Conservation (phyloP, 345 rosid species). For the Populus ilicifolia region DNA sequence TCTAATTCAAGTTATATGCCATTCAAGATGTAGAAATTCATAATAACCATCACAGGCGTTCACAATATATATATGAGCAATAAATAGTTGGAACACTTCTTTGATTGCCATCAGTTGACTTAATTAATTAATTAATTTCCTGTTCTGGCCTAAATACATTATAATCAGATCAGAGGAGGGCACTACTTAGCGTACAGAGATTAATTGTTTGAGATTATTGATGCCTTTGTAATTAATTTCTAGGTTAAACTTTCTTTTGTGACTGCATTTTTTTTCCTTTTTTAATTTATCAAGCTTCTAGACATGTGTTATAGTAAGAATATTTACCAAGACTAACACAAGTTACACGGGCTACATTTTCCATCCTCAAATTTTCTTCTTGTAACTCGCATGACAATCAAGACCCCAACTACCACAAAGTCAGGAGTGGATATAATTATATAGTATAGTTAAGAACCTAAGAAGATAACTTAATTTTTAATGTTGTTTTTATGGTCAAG, state of each 20-base stretch:
- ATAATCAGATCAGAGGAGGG: neutral
- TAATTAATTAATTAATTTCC: neutral
- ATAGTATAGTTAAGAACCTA: neutral
- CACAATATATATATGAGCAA: neutral
- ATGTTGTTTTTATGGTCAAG: neutral
- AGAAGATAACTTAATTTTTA: neutral
- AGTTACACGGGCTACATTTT: neutral
- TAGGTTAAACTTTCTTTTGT: neutral
- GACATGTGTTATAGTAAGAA: slow-evolving; percentile 16
- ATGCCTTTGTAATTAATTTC: neutral
- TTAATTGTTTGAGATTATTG: slow-evolving; percentile 1
- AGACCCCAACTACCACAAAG: slow-evolving; percentile 18
- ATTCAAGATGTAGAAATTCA: slow-evolving; percentile 12
- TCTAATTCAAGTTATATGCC: neutral
- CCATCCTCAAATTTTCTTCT: slow-evolving; percentile 1
- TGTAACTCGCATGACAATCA: slow-evolving; percentile 24
- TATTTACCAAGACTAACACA: slow-evolving; percentile 6
- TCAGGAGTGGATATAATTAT: slow-evolving; percentile 24
- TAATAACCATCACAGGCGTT: neutral
- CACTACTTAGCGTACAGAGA: neutral
- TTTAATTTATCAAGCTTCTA: slow-evolving; percentile 22
- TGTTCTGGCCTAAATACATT: neutral
- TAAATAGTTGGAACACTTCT: neutral
- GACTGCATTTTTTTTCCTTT: neutral
- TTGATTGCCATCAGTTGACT: neutral